These are phyloP conservation scores for Coemansia sp. DNA, from an alignment of 192 early-diverging fungal species.

Conservation along the genomic window DNA sequence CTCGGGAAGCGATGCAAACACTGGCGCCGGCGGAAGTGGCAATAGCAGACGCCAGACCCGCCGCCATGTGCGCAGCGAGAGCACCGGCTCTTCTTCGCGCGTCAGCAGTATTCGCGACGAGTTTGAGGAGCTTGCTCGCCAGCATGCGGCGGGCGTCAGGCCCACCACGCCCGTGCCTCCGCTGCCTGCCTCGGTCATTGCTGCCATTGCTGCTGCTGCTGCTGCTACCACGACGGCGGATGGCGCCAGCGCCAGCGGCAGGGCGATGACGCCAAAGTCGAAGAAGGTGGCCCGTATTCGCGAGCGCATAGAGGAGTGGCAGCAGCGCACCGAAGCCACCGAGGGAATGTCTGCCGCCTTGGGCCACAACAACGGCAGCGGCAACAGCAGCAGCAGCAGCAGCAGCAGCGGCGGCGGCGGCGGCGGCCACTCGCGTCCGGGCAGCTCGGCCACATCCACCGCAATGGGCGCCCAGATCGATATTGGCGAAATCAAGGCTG, in stretches of 20 bases:
- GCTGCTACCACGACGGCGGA: background rate
- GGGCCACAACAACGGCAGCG: conserved; percentile 2
- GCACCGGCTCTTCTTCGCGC: conserved; percentile 37
- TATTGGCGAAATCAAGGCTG: conserved; percentile 43
- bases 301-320: conserved; percentile 54
- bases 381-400: background rate
- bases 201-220: background rate
- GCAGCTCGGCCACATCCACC: conserved; percentile 23
- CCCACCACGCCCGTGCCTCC: conserved; percentile 10
- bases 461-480: conserved; percentile 29
- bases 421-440: conserved; percentile 5
- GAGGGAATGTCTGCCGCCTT: background rate
- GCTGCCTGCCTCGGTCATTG: background rate
- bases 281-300: conserved; percentile 45
- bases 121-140: conserved; percentile 33
- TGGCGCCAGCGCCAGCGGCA: background rate
- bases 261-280: conserved; percentile 30
- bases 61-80: conserved; percentile 40
- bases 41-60: conserved; percentile 1
- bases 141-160: background rate
- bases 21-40: background rate
- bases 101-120: conserved; percentile 53
- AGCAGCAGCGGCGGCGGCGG: background rate
- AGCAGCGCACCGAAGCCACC: conserved; percentile 13
- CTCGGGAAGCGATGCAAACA: background rate